phyloP scores from a whole-genome alignment of 163 green algal species.

The Chlamydomonas reinhardtii region DNA sequence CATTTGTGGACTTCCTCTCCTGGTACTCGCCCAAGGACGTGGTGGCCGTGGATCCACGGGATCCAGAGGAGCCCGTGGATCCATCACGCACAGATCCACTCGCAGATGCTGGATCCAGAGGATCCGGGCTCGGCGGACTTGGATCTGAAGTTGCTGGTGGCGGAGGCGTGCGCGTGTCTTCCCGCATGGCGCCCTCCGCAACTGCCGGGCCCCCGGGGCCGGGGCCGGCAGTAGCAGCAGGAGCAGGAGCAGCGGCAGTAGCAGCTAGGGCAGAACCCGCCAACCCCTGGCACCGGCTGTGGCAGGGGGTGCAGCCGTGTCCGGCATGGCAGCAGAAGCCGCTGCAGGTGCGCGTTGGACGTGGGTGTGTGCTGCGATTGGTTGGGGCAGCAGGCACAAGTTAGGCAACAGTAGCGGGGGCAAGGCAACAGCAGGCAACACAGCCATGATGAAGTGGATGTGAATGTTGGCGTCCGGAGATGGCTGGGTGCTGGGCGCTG shows the following conservation, averaged over 20 bases:
- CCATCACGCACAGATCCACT: too few relatives aligned
- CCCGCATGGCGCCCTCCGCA: constrained; percentile 45
- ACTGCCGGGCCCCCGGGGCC: not conserved
- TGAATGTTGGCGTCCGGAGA: too few relatives aligned
- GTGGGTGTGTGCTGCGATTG: not conserved
- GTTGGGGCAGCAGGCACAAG: too few relatives aligned
- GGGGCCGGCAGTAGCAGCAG: not conserved
- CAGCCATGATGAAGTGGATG: too few relatives aligned
- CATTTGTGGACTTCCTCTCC: constrained; percentile 90
- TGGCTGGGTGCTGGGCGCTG: too few relatives aligned
- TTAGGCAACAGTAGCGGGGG: too few relatives aligned
- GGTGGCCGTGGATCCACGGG: not conserved
- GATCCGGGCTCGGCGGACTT: too few relatives aligned
- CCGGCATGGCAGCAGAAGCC: constrained; percentile 73
- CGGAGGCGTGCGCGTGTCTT: constrained; percentile 41
- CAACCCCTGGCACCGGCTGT: constrained; percentile 78
- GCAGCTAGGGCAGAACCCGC: not conserved
- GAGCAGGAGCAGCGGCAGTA: not conserved
- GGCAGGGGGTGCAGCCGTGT: constrained; percentile 59
- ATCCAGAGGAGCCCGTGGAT: constrained; percentile 32
- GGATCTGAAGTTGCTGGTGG: too few relatives aligned
- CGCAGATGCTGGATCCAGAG: too few relatives aligned
- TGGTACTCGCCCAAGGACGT: constrained; percentile 89
- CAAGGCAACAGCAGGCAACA: too few relatives aligned
- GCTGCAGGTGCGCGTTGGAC: constrained; percentile 58